Evolutionary conservation across 805 yeast species (phyloP), one percentile per base, ranked within the genome.

Genomic region (Suhomyces canberraensis): DNA sequence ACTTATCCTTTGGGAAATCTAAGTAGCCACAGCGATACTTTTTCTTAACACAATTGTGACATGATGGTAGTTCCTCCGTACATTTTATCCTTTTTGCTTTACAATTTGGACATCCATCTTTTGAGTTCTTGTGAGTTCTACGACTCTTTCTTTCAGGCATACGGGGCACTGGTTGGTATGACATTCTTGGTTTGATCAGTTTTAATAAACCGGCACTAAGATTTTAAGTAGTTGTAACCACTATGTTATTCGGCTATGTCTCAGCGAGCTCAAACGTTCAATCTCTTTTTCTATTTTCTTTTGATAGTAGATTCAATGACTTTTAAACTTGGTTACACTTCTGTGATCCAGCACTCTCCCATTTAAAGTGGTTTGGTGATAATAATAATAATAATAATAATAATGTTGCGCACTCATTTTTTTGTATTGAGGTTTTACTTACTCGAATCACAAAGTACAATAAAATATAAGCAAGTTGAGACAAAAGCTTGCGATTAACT

Each of bases 61-160:
- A 68, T 13, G 60, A 47, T 6, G 73, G 73, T 11, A 68, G 55
- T 36, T 68, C 72, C 39, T 68, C 73, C 3, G 65, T 46, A 38
- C 73, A 68, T 40, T 67, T 68, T 48, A 68, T 66, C 43, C 73
- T 50, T 39, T 62, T 66, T 15, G 62, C 59, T 34, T 66, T 61
- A 49, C 73, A 68, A 46, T 67, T 68, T 5, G 73, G 72, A 38
- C 73, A 68, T 8, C 70, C 60, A 33, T 55, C 60, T 24, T 52
- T 44, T 11, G 58, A 53, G 37, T 55, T 55, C 36, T 55, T 55
- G 33, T 55, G 60, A 13, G 54, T 47, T 35, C 58, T 36, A 33
- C 60, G 51, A 30, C 52, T 48, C 29, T 52, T 52, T 20, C 56
- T 51, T 30, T 42, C 46, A 15, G 18, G n/a, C 13, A 29, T 17